Conservation (phyloP, 345 rosid species). For the Adansonia digitata region DNA sequence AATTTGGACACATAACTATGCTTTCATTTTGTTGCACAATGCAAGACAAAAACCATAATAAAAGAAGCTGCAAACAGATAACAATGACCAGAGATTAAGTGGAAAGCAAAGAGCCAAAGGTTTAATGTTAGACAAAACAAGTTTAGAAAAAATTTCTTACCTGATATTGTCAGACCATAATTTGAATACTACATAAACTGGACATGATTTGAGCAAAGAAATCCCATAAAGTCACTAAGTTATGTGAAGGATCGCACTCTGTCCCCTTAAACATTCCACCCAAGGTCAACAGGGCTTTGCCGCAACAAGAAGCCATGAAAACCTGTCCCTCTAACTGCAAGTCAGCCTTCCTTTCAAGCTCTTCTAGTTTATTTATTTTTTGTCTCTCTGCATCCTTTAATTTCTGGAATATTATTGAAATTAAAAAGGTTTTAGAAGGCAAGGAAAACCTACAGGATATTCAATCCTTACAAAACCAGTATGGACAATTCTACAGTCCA, state of each 20-base stretch:
- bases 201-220: constrained; percentile 70
- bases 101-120: not conserved
- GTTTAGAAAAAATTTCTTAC: constrained; percentile 27
- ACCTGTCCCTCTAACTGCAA: constrained; percentile 87
- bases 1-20: not conserved
- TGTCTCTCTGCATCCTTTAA: constrained; percentile 63
- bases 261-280: constrained; percentile 82
- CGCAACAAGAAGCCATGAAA: constrained; percentile 86
- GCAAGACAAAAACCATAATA: not conserved
- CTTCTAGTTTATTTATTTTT: constrained; percentile 60
- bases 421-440: not conserved
- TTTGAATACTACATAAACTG: constrained; percentile 85
- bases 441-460: not conserved
- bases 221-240: constrained; percentile 75
- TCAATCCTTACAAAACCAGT: not conserved
- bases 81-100: not conserved
- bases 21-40: not conserved
- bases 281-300: constrained; percentile 62
- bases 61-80: not conserved
- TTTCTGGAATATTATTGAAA: constrained; percentile 37
- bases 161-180: constrained; percentile 86
- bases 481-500: not conserved
- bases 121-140: constrained; percentile 1
- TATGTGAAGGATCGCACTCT: constrained; percentile 91
- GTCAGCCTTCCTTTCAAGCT: constrained; percentile 68